These are phyloP conservation scores for Phytopythium kandeliae DNA, from an alignment of 352 stramenopile species.

Conservation along the genomic window DNA sequence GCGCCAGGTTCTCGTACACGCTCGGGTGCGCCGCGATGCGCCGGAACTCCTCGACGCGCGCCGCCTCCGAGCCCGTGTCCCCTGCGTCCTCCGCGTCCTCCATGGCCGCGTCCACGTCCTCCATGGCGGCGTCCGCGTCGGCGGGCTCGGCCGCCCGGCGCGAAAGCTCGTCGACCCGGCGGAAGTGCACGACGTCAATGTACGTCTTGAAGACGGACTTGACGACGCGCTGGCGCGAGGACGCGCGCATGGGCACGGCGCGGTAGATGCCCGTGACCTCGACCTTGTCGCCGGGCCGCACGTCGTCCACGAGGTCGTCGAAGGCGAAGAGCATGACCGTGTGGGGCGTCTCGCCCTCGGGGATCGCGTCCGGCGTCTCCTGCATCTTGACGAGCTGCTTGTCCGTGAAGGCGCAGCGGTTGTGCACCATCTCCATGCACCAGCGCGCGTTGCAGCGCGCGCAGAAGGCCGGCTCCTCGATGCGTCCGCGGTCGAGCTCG, in stretches of 20 bases:
- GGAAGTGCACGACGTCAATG: slow-evolving; percentile 98
- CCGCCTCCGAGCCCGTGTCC: slow-evolving; percentile 36
- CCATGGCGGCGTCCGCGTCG: slow-evolving; percentile 11
- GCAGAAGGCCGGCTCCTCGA: slow-evolving; percentile 94
- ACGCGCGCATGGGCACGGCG: slow-evolving; percentile 92
- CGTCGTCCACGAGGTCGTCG: slow-evolving; percentile 97
- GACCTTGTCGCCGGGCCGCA: slow-evolving; percentile 95
- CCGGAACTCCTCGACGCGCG: slow-evolving; percentile 52
- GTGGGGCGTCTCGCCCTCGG: slow-evolving; percentile 98
- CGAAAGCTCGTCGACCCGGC: slow-evolving; percentile 80
- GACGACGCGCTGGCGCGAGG: slow-evolving; percentile 92
- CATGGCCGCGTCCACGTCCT: slow-evolving; percentile 31
- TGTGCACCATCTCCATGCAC: slow-evolving; percentile 97
- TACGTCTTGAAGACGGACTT: slow-evolving; percentile 99
- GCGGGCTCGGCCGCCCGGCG: slow-evolving; percentile 24
- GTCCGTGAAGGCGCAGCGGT: slow-evolving; percentile 97
- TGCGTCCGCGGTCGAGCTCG: slow-evolving; percentile 93
- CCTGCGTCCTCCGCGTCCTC: slow-evolving; percentile 25
- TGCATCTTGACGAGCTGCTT: slow-evolving; percentile 99
- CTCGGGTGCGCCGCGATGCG: slow-evolving; percentile 74
- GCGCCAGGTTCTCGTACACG: slow-evolving; percentile 77
- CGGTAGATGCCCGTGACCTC: slow-evolving; percentile 97
- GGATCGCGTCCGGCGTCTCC: slow-evolving; percentile 97
- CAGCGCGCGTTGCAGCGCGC: slow-evolving; percentile 83
- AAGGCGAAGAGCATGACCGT: slow-evolving; percentile 97